Evolutionary conservation across 2,329 filamentous ascomycete species (phyloP), one percentile per base, ranked within the genome.

Genomic region (Aspergillus sp.): DNA sequence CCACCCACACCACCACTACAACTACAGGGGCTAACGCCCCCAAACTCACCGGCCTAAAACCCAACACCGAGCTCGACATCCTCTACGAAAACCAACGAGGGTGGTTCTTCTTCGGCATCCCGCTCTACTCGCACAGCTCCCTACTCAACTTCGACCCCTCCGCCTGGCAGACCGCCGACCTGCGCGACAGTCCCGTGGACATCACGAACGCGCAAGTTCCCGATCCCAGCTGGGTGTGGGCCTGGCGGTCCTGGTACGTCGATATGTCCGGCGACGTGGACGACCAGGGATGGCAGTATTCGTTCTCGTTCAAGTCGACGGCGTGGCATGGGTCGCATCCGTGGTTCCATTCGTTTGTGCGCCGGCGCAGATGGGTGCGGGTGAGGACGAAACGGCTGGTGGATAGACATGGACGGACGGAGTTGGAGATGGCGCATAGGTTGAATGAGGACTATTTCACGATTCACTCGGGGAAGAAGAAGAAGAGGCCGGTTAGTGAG

Each of bases 81-180:
- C 82, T 99, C 0, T 98, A 96, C 76, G 95, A 99, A 75, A 99
- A 99, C 72, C 91, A 99, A 78, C 86, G 95, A 59, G 95, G 95
- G 10, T 88, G 87, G 41, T 96, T 97, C 72, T 82, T 96, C 63
- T 98, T 94, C 70, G 94, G 95, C 28, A 85, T 92, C 12, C 89
- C 93, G 0, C 84, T 96, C n/a, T 99, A 97, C 80, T 96, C 93
- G 1, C 85, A 87, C 7, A 89, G 89, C 64, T 94, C 93, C 1
- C 84, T 99, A 1, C 87, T 96, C 38, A 90, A 91, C 62, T 85
- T 96, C 52, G 95, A 99, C 71, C 92, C 93, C 0, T 78, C 90
- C 7, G 83, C 92, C 0, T 99, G 95, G 95, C 91, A 93, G 53
- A 97, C 92, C 67, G 77, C 76, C 17, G 77, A 81, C 48, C 78